Base-by-base conservation (phyloP, 1,284 basidiomycete species). In the Malassezia sp. region DNA sequence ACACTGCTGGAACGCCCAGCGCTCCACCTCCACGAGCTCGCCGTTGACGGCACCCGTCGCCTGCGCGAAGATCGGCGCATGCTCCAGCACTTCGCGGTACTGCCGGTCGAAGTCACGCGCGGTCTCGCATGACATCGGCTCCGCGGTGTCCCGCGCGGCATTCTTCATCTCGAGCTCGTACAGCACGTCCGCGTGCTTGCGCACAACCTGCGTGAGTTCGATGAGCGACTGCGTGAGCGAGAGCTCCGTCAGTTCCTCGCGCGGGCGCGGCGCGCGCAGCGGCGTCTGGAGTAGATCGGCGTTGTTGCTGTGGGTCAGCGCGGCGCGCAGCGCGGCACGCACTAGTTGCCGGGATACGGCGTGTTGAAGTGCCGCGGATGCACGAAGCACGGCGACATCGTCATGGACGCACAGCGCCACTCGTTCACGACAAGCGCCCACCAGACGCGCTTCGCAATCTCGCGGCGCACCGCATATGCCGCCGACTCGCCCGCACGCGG, bases 391-490 rank as follows among this genome's bases (percentile, higher is more conserved):
- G 39, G 29, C 2, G 21, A 11, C 2, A 22, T 33, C 20, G 21
- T 32, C 11, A n/a, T 9, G 21, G 24, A n/a, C 12, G 41, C 17
- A 27, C 14, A 20, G 38, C 46, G 39, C 61, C 61, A 64, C 48
- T 68, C 65, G n/a, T 45, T 44, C 43, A 56, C 54, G 27, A 61
- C 57, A 17, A 68, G 56, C 11, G 54, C 44, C 60, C 61, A 65
- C 65, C 65, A 68, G 34, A 68, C 57, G 10, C 65, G 57, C 38
- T 60, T 63, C 12, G 56, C 63, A 12, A 67, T 59, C 51, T 68
- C 61, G 21, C 57, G 49, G 9, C 60, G 56, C 14, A 67, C 53
- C 14, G 49, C 35, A 32, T 56, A 53, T 29, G 53, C 56, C 9
- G 53, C 45, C 9, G 50, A 43, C 42, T 62, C 61, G 41, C 50